phyloP scores from a whole-genome alignment of 2,329 filamentous ascomycete species.

The Diaporthe citri region DNA sequence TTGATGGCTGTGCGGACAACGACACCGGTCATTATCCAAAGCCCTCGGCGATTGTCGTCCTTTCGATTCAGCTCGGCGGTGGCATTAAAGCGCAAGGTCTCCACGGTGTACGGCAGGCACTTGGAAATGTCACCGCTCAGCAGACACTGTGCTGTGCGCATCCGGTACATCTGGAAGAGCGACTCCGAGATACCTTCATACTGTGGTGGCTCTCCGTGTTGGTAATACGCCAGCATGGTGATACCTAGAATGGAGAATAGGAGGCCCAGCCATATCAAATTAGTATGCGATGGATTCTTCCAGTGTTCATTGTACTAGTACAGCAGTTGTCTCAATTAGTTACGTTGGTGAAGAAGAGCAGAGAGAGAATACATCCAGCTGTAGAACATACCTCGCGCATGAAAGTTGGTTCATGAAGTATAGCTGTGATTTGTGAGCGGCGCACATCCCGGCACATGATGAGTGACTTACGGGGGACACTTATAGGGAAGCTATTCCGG shows the following conservation, averaged over 20 bases:
- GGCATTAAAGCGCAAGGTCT: conserved; percentile 64
- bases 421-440: conserved; percentile 41
- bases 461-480: conserved; percentile 45
- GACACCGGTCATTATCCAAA: conserved; percentile 63
- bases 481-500: conserved; percentile 44
- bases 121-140: conserved; percentile 64
- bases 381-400: conserved; percentile 50
- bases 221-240: conserved; percentile 64
- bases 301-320: conserved; percentile 63
- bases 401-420: conserved; percentile 62
- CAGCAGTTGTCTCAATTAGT: background rate
- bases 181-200: conserved; percentile 61
- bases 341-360: background rate
- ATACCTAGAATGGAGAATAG: conserved; percentile 67
- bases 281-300: conserved; percentile 59
- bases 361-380: background rate
- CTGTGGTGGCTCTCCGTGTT: conserved; percentile 65
- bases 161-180: conserved; percentile 61
- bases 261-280: conserved; percentile 65
- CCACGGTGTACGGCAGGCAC: conserved; percentile 63
- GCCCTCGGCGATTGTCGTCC: conserved; percentile 63
- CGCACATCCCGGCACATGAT: conserved; percentile 39
- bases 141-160: conserved; percentile 65
- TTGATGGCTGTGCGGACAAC: conserved; percentile 66
- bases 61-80: conserved; percentile 65